A percentile compares a stretch with the other conserved stretches of the same genome.
Evolutionary conservation across 2,329 filamentous ascomycete species (phyloP).

Genomic region (Alternaria triticimaculans): DNA sequence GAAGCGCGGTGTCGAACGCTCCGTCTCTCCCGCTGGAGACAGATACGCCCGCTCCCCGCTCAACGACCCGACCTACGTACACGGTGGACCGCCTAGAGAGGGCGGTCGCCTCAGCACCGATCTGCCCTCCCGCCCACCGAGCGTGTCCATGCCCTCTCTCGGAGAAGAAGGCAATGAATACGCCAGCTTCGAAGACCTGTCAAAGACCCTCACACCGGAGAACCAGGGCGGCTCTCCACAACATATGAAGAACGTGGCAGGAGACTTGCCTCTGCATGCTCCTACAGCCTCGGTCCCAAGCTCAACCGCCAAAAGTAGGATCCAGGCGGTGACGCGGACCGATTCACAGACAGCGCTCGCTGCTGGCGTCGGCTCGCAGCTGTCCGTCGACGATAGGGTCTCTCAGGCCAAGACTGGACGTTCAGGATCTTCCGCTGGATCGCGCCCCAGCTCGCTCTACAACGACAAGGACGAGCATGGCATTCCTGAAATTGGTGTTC

Average conservation of each 20-base stretch:
- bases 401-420: conserved; percentile 30
- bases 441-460: conserved; percentile 63
- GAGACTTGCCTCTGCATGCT: conserved; percentile 85
- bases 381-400: conserved; percentile 40
- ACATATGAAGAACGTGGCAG: conserved; percentile 78
- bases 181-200: conserved; percentile 63
- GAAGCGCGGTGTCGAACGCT: conserved; percentile 70
- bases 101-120: conserved; percentile 45
- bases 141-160: conserved; percentile 81
- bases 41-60: conserved; percentile 86
- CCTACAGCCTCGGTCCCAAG: conserved; percentile 85
- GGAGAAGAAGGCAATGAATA: conserved; percentile 93
- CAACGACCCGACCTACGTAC: conserved; percentile 69
- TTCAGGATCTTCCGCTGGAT: conserved; percentile 45
- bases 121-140: conserved; percentile 68
- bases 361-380: conserved; percentile 78
- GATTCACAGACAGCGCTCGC: conserved; percentile 86
- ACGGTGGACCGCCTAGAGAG: conserved; percentile 45
- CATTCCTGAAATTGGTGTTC: conserved; percentile 89
- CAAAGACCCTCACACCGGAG: conserved; percentile 41
- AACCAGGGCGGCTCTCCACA: conserved; percentile 59
- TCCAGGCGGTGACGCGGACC: conserved; percentile 84
- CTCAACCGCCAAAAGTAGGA: conserved; percentile 80
- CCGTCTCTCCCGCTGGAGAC: conserved; percentile 76
- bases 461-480: conserved; percentile 75